Conservation (phyloP, 1,284 basidiomycete genomes). For the Marasmius oreades region DNA sequence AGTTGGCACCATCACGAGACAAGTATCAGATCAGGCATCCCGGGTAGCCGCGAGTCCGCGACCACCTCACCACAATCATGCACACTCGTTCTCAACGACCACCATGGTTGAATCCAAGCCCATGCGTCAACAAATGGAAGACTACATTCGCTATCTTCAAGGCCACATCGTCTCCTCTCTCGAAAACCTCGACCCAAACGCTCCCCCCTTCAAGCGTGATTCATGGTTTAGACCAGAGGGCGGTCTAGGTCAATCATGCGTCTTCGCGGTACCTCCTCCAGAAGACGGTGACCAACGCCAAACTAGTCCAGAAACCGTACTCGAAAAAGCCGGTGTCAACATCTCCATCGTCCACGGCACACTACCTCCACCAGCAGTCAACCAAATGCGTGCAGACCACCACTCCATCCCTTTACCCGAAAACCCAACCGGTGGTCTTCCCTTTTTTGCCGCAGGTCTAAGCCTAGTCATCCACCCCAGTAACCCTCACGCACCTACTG, state of each 20-base stretch:
- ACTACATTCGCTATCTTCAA: constrained; percentile 81
- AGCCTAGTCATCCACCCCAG: constrained; percentile 92
- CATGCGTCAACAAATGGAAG: constrained; percentile 82
- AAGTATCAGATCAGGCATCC: too few species aligned
- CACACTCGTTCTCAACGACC: not conserved
- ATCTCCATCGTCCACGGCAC: constrained; percentile 90
- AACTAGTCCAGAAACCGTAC: constrained; percentile 43
- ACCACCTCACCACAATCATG: too few species aligned
- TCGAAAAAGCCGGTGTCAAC: constrained; percentile 98
- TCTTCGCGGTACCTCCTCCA: constrained; percentile 67
- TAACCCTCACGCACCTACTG: constrained; percentile 90
- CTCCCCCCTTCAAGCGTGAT: constrained; percentile 81
- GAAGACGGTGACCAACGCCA: constrained; percentile 21
- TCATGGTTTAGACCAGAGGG: constrained; percentile 84
- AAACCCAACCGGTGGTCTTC: constrained; percentile 50
- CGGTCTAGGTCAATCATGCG: constrained; percentile 86
- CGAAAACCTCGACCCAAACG: constrained; percentile 74
- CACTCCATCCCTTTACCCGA: constrained; percentile 65
- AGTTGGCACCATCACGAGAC: too few species aligned
- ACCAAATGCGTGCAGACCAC: constrained; percentile 95
- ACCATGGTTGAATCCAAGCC: constrained; percentile 26
- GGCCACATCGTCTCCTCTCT: constrained; percentile 78
- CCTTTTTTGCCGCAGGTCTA: constrained; percentile 93
- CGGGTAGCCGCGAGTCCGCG: too few species aligned
- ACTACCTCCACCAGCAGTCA: constrained; percentile 85